Percentiles rank a stretch among this genome's conserved stretches.
These are phyloP conservation scores for Violaceomyces palustris DNA, from an alignment of 1,284 basidiomycete species.

Conservation along the genomic window DNA sequence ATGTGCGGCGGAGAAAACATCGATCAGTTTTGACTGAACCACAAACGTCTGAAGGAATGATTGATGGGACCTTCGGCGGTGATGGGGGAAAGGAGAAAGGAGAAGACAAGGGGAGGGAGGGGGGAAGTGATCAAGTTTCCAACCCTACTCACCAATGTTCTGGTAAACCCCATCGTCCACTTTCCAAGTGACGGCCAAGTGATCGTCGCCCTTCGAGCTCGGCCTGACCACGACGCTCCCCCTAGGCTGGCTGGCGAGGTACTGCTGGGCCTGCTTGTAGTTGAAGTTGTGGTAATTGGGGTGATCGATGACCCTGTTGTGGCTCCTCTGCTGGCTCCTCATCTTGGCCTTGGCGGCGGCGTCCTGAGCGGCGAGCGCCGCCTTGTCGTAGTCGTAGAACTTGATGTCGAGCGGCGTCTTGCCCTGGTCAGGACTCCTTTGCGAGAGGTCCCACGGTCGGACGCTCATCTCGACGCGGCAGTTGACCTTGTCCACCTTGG, in stretches of 20 bases:
- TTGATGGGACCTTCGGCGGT: too few relatives aligned
- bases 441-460: slow-evolving; percentile 65
- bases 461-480: slow-evolving; percentile 75
- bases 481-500: slow-evolving; percentile 63
- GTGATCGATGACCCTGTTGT: slow-evolving; percentile 80
- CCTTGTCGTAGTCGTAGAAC: slow-evolving; percentile 66
- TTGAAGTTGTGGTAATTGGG: slow-evolving; percentile 98
- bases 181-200: slow-evolving; percentile 98
- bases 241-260: slow-evolving; percentile 80
- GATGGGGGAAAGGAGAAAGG: too few relatives aligned
- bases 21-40: too few relatives aligned
- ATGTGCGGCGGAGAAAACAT: too few relatives aligned
- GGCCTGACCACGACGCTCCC: slow-evolving; percentile 75
- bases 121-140: too few relatives aligned
- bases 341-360: slow-evolving; percentile 74
- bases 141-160: slow-evolving; percentile 72
- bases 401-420: slow-evolving; percentile 62
- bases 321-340: slow-evolving; percentile 64
- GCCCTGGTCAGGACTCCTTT: slow-evolving; percentile 65
- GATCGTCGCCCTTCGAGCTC: slow-evolving; percentile 86
- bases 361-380: slow-evolving; percentile 69
- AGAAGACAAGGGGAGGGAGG: too few relatives aligned
- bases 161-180: slow-evolving; percentile 95
- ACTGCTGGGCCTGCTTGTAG: slow-evolving; percentile 79
- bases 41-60: too few relatives aligned